Evolutionary conservation across 768 basidiomycete genomes (phyloP).

Genomic region (Russula griseocarnosa): DNA sequence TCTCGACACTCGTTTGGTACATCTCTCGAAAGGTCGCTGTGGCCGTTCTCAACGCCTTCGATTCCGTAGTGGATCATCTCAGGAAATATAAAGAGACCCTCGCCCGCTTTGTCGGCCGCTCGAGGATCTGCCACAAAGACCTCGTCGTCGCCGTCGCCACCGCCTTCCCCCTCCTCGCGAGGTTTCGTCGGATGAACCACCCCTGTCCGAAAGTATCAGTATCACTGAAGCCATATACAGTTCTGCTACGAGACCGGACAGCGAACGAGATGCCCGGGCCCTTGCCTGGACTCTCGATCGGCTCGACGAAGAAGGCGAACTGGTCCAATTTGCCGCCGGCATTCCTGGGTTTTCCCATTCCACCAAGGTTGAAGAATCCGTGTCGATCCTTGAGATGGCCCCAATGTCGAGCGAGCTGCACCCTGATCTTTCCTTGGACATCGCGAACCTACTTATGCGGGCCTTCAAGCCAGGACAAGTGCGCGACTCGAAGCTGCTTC

Average conservation of each 20-base stretch:
- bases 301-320: constrained; percentile 10
- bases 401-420: background rate
- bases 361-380: background rate
- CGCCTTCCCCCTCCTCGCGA: background rate
- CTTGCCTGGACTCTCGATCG: constrained; percentile 16
- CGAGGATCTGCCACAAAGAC: background rate
- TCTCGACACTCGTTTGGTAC: constrained; percentile 5
- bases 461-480: background rate
- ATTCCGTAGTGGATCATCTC: background rate
- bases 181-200: background rate
- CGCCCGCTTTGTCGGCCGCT: background rate
- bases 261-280: background rate
- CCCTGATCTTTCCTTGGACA: background rate
- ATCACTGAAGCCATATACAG: background rate
- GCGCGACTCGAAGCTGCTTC: background rate
- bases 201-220: background rate
- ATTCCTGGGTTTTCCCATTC: constrained; percentile 14
- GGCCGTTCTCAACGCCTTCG: background rate
- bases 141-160: background rate
- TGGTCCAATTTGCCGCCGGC: constrained; percentile 8
- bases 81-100: background rate
- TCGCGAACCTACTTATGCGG: background rate
- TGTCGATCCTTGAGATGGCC: background rate
- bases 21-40: background rate
- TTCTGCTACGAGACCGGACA: background rate